phyloP scores from a whole-genome alignment of 2,329 filamentous ascomycete species.

The Neonectria punicea region DNA sequence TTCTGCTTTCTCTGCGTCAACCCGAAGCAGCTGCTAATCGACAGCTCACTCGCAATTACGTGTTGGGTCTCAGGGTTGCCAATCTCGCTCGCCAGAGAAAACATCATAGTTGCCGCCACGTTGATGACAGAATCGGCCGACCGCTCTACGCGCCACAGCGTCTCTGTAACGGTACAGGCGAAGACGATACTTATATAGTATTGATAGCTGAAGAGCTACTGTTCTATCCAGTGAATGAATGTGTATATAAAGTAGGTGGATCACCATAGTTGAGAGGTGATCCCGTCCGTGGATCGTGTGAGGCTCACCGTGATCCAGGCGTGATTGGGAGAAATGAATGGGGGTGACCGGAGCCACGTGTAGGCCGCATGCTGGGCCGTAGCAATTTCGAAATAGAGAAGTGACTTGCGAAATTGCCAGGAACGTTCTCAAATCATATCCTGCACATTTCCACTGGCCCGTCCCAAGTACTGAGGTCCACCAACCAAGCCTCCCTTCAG shows the following conservation, averaged over 20 bases:
- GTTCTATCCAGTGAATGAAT: slow-evolving; percentile 10
- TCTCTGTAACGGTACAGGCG: not conserved
- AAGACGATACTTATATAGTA: slow-evolving; percentile 8
- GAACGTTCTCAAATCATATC: slow-evolving; percentile 15
- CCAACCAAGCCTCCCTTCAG: slow-evolving; percentile 28
- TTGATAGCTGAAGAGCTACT: slow-evolving; percentile 1
- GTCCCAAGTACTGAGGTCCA: slow-evolving; percentile 24
- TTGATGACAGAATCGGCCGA: too few species aligned
- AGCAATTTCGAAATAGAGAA: slow-evolving; percentile 10
- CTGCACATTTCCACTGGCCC: slow-evolving; percentile 25
- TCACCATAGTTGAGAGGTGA: slow-evolving; percentile 10
- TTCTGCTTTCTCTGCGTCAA: slow-evolving; percentile 2
- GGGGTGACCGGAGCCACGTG: slow-evolving; percentile 5
- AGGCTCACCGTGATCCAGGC: slow-evolving; percentile 3
- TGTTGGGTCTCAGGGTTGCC: too few species aligned
- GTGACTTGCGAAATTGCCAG: slow-evolving; percentile 9
- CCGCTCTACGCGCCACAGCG: too few species aligned
- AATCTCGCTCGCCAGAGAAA: too few species aligned
- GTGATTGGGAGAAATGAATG: slow-evolving; percentile 7
- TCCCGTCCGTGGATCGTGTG: not conserved
- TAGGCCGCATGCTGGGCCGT: slow-evolving; percentile 8
- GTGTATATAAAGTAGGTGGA: slow-evolving; percentile 11
- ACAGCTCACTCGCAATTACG: too few species aligned
- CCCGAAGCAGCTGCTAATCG: not conserved
- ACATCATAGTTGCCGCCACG: too few species aligned